Evolutionary conservation across 371 early-diverging fungal genomes (phyloP), one percentile per base, ranked within the genome.

Genomic region (Dinochytrium kinnereticum): DNA sequence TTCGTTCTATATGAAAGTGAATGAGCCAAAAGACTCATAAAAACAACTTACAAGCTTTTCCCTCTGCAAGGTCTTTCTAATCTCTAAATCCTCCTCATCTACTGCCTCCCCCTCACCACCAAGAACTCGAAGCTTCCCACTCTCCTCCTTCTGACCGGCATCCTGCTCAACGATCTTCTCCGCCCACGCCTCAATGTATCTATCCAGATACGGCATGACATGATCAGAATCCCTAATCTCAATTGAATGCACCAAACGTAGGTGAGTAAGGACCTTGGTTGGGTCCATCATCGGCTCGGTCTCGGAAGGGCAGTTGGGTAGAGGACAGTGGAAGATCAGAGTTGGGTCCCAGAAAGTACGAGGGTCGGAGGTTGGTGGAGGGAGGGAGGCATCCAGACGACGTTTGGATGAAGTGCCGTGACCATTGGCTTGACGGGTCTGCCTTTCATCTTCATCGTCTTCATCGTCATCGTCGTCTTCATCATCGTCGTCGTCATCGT

Each of bases 121-220:
- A 68, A 93, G 88, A 21, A 87, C 76, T 75, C 85, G 91, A 1
- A 89, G 80, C 40, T 51, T 64, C 37, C 38, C 31, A 59, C 68
- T 38, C 30, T 0, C 64, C 50, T 49, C 50, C 50, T 17, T n/a
- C 57, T 10, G 26, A 5, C 5, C 57, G 5, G 57, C 57, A n/a
- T 26, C 57, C 57, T 57, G 7, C 68, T 69, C 69, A 37, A n/a
- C 51, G 50, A 72, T 33, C 21, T 19, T 37, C 24, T 64, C 59
- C 17, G 77, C 74, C 92, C 93, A 95, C 44, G 86, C 87, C 33
- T 78, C 81, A 44, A 96, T 77, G 78, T 96, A 96, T 36, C 85
- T 79, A 67, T 94, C 93, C 67, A 95, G 76, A 13, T 90, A 88
- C 70, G 93, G 91, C 71, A 91, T 89, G 89, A 94, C 93, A 71